Percentiles rank a stretch among this genome's conserved stretches.
Evolutionary conservation across 2,329 filamentous ascomycete genomes (phyloP).

Genomic region (Colletotrichum limetticola): DNA sequence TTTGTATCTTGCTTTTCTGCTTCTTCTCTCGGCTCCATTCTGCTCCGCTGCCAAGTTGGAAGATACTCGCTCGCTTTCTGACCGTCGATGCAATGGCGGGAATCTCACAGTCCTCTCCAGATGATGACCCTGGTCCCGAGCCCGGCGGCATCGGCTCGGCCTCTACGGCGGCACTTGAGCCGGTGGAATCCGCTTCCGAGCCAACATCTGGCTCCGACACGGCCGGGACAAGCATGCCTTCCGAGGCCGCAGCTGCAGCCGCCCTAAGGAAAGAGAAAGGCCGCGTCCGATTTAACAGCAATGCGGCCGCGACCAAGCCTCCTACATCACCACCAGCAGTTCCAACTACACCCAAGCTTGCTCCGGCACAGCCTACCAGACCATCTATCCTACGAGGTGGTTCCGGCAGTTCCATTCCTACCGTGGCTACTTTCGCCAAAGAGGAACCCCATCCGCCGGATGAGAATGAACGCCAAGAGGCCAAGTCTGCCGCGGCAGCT

Average conservation of each 20-base stretch:
- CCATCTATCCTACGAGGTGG: slow-evolving; percentile 55
- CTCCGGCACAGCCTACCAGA: slow-evolving; percentile 12
- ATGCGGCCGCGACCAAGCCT: slow-evolving; percentile 47
- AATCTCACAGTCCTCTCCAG: slow-evolving; percentile 26
- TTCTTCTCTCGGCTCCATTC: neutral
- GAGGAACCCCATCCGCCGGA: slow-evolving; percentile 14
- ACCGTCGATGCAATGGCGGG: slow-evolving; percentile 34
- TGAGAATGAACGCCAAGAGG: slow-evolving; percentile 38
- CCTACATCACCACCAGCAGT: slow-evolving; percentile 34
- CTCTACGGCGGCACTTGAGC: slow-evolving; percentile 7
- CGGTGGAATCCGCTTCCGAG: slow-evolving; percentile 5
- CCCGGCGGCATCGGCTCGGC: slow-evolving; percentile 10
- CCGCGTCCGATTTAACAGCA: slow-evolving; percentile 61
- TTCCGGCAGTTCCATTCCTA: slow-evolving; percentile 51
- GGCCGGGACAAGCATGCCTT: neutral
- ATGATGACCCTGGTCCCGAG: slow-evolving; percentile 34
- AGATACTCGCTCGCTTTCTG: neutral
- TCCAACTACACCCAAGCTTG: slow-evolving; percentile 12
- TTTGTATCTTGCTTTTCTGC: neutral
- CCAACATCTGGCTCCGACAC: neutral
- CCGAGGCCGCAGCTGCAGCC: slow-evolving; percentile 35
- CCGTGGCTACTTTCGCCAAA: slow-evolving; percentile 27
- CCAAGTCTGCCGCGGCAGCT: slow-evolving; percentile 48
- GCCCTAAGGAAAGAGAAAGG: slow-evolving; percentile 55
- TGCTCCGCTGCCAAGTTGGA: slow-evolving; percentile 8